Base-by-base conservation (phyloP, 2,329 filamentous ascomycete species). In the Ramichloridium luteum region DNA sequence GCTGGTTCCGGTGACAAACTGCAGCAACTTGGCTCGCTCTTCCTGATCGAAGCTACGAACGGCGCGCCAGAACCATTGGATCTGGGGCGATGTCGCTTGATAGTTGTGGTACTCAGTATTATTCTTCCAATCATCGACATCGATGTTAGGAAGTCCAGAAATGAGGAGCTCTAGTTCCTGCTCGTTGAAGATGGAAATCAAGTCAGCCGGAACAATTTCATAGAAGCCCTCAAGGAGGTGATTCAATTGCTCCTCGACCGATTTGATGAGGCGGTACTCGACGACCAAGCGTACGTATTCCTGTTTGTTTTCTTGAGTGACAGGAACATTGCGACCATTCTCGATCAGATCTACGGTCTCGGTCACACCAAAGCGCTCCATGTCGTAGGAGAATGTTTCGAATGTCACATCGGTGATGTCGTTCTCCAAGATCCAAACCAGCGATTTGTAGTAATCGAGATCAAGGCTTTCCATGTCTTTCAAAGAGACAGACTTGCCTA, bases 381-480 rank as follows among this genome's bases (percentile, higher is more conserved):
- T 80, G 54, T 94, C 86, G 16, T 93, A 76, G 8, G 86, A 90
- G 56, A 98, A 96, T 2, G 83, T 93, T 61, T 98, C 88, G 3
- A 83, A 90, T 48, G 96, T 90, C 50, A 96, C 85, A 51, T 96
- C 90, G 4, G 86, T 93, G 47, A 98, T 98, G 53, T 98, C 88
- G 50, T 98, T 96, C 54, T 93, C 83, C 36, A 96, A 68, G 77
- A 98, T 96, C 92, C 92, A 98, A 38, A 90, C 75, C 13, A 98
- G 70, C 10, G 88, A 96, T 59, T 96, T 98, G 73, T 96, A 94
- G 64, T 98, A 98, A 50, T 98, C 88, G 3, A 93, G 77, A 56
- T 98, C 90, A 39, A 98, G 80, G 13, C 86, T 94, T 59, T 98
- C 90, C 85, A 98, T 96, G 51, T 98, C 90, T 64, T 98, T 98